Evolutionary conservation across 345 rosid species (phyloP).

Genomic region (Linum lewisii): DNA sequence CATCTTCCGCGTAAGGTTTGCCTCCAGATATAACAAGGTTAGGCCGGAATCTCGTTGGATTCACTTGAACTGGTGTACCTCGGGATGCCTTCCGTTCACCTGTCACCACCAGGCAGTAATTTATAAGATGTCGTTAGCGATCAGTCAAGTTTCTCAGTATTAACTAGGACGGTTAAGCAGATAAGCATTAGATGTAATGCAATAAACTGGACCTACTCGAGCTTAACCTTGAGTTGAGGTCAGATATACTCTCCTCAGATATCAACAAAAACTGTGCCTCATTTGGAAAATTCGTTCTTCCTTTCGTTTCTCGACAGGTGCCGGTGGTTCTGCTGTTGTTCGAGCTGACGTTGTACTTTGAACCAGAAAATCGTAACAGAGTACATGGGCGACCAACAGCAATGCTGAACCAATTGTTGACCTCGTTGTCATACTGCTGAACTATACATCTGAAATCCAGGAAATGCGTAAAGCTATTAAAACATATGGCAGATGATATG

Average conservation of each 20-base stretch:
- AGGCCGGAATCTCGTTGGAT: slow-evolving; percentile 73
- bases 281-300: slow-evolving; percentile 62
- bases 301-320: slow-evolving; percentile 53
- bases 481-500: neutral
- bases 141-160: neutral
- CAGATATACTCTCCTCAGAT: slow-evolving; percentile 75
- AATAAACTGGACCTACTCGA: slow-evolving; percentile 33
- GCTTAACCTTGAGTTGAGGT: slow-evolving; percentile 54
- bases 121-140: neutral
- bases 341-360: slow-evolving; percentile 22
- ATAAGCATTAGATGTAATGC: too few species aligned
- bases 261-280: slow-evolving; percentile 87
- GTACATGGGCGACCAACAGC: slow-evolving; percentile 70
- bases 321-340: slow-evolving; percentile 30
- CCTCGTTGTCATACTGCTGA: slow-evolving; percentile 35
- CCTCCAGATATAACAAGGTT: slow-evolving; percentile 72
- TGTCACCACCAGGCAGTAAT: slow-evolving; percentile 19
- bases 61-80: slow-evolving; percentile 26
- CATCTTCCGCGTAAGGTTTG: slow-evolving; percentile 75
- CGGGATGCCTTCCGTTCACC: slow-evolving; percentile 18
- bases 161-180: too few species aligned
- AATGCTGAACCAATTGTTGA: slow-evolving; percentile 66
- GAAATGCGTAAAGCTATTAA: neutral
- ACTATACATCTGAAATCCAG: slow-evolving; percentile 44
- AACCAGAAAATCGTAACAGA: slow-evolving; percentile 40